Evolutionary conservation across 1,284 basidiomycete species (phyloP).

Genomic region (Malassezia sympodialis): DNA sequence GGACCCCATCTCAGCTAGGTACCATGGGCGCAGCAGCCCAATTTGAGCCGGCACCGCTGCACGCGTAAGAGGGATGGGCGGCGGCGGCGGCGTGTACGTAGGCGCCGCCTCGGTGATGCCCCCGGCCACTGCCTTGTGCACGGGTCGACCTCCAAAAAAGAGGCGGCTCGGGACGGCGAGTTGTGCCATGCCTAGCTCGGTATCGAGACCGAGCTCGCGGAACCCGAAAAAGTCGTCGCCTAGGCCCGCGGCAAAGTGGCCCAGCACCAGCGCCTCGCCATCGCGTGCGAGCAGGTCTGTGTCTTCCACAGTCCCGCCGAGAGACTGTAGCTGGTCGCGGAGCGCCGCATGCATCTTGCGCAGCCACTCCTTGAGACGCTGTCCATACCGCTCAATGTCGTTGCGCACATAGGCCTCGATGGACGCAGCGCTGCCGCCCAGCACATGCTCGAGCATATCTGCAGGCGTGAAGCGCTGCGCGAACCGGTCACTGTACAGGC

Average conservation of each 20-base stretch:
- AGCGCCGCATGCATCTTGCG: constrained; percentile 74
- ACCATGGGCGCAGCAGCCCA: constrained; percentile 71
- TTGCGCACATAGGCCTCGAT: constrained; percentile 79
- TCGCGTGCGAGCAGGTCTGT: constrained; percentile 76
- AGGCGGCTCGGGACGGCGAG: constrained; percentile 69
- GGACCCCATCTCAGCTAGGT: constrained; percentile 27
- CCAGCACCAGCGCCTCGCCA: constrained; percentile 61
- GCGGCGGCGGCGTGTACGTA: constrained; percentile 66
- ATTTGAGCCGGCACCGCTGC: constrained; percentile 65
- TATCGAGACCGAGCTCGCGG: constrained; percentile 74
- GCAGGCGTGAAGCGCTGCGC: constrained; percentile 67
- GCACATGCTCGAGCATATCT: constrained; percentile 82
- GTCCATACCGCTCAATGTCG: constrained; percentile 73
- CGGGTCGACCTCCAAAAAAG: constrained; percentile 58
- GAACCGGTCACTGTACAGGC: constrained; percentile 71
- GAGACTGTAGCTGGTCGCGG: constrained; percentile 58
- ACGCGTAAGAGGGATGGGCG: constrained; percentile 62
- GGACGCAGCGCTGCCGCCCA: constrained; percentile 63
- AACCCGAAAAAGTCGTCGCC: constrained; percentile 91
- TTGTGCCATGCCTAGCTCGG: constrained; percentile 69
- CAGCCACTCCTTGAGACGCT: constrained; percentile 65
- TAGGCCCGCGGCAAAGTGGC: constrained; percentile 73
- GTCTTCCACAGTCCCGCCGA: constrained; percentile 50
- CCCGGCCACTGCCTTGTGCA: not conserved
- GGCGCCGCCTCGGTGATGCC: constrained; percentile 10